Evolutionary conservation across 2,329 filamentous ascomycete species (phyloP).

Genomic region (Cladosporium cucumerinum): DNA sequence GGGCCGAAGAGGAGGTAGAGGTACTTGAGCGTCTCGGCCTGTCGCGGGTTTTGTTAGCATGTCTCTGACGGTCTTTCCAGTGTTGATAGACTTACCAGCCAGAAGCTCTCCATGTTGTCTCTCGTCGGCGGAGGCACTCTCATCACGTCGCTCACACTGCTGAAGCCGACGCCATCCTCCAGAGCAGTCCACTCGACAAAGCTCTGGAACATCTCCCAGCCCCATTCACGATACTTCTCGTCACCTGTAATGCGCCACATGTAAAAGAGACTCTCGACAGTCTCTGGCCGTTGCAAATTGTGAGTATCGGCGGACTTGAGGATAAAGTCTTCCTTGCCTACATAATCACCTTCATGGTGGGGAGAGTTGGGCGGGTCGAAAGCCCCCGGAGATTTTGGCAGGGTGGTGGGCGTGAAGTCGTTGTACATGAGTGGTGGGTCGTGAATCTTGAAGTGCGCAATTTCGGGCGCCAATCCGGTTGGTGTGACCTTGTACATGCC

Average conservation of each 20-base stretch:
- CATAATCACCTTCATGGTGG: constrained; percentile 50
- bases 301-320: constrained; percentile 82
- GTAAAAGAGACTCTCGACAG: constrained; percentile 93
- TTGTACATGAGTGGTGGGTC: constrained; percentile 63
- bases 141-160: constrained; percentile 73
- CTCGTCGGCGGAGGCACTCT: constrained; percentile 63
- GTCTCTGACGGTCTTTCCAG: neutral
- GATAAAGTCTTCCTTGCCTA: constrained; percentile 69
- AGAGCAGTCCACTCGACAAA: constrained; percentile 85
- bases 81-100: constrained; percentile 65
- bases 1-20: constrained; percentile 92
- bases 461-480: constrained; percentile 91
- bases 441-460: constrained; percentile 81
- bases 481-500: constrained; percentile 90
- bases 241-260: constrained; percentile 99
- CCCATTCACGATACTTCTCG: constrained; percentile 85
- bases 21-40: constrained; percentile 97
- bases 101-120: constrained; percentile 99
- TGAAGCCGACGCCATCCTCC: constrained; percentile 74
- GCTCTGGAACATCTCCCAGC: constrained; percentile 95
- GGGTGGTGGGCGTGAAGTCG: constrained; percentile 43
- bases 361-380: constrained; percentile 29
- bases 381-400: constrained; percentile 45
- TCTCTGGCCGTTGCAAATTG: constrained; percentile 93
- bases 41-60: neutral